Evolutionary conservation across 805 yeast species (phyloP), one percentile per base, ranked within the genome.

Genomic region (Pichia thaimueangensis): DNA sequence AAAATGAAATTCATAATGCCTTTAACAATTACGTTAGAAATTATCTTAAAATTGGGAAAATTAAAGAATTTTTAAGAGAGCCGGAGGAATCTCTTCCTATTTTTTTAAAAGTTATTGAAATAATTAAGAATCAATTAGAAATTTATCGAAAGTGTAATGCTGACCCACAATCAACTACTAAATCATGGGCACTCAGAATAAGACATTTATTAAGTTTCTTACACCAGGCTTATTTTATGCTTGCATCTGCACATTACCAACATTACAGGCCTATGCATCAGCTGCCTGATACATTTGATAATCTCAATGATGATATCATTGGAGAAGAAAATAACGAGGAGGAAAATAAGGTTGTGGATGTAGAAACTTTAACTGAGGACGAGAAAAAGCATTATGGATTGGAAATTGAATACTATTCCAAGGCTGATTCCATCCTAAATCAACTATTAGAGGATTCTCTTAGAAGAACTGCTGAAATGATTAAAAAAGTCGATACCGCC

Each of bases 201-300:
- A 62, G 84, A 47, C 55, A 65, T 12, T 72, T 79, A 77, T 50
- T 71, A 25, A 82, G 86, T 39, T 54, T 78, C 10, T 62, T 86
- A 13, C 97, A 93, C 57, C 80, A 89, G 39, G 71, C 82, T 34
- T 82, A 76, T 55, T 91, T 89, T 55, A 76, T 87, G 47, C 65
- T 84, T 21, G 97, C 86, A 0, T 77, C 88, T 2, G 75, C 84
- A 0, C 76, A 82, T 54, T 85, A 71, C 49, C 89, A 82, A 51
- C 56, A 68, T 27, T 67, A 68, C 34, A 55, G 64, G 11, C 71
- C 69, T 7, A 59, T 62, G 53, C 51, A 55, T 17, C 56, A 56
- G 4, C 45, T 62, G 30, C 59, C 62, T 10, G 60, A 61, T 34
- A 54, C 49, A 6, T 59, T 62, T 45, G 62, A 64, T 31, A 62